Evolutionary conservation across 768 basidiomycete genomes (phyloP).

Genomic region (Pleurotus platypus): DNA sequence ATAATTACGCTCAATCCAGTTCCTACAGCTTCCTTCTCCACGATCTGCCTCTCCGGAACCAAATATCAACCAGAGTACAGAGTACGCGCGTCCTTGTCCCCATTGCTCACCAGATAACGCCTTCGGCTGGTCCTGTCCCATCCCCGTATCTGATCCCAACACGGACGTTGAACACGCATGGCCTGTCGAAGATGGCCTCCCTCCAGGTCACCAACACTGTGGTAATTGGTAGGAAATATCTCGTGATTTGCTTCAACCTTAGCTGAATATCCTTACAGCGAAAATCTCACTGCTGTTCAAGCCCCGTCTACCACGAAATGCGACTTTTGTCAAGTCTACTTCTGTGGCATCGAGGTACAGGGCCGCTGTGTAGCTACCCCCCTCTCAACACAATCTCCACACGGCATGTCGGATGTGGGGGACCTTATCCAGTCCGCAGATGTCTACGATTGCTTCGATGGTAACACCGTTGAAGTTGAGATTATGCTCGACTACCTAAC

Average conservation of each 20-base stretch:
- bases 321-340: conserved; percentile 78
- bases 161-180: conserved; percentile 70
- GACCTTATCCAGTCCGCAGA: conserved; percentile 77
- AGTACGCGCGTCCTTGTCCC: conserved; percentile 76
- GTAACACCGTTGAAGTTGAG: conserved; percentile 78
- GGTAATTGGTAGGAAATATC: conserved; percentile 64
- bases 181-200: conserved; percentile 72
- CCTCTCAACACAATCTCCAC: conserved; percentile 59
- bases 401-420: conserved; percentile 61
- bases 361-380: conserved; percentile 65
- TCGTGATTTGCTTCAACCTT: neutral
- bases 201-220: conserved; percentile 77
- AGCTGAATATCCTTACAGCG: conserved; percentile 35
- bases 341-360: conserved; percentile 79
- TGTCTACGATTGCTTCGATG: conserved; percentile 78
- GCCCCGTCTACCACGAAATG: conserved; percentile 82
- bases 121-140: conserved; percentile 79
- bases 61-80: conserved; percentile 56
- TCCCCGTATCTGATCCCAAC: conserved; percentile 71
- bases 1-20: conserved; percentile 6
- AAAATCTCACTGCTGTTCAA: conserved; percentile 66
- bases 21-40: conserved; percentile 65
- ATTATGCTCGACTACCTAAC: conserved; percentile 80
- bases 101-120: conserved; percentile 69
- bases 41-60: conserved; percentile 77